Conservation (phyloP, 257 asterid species). For the Ilex asprella region DNA sequence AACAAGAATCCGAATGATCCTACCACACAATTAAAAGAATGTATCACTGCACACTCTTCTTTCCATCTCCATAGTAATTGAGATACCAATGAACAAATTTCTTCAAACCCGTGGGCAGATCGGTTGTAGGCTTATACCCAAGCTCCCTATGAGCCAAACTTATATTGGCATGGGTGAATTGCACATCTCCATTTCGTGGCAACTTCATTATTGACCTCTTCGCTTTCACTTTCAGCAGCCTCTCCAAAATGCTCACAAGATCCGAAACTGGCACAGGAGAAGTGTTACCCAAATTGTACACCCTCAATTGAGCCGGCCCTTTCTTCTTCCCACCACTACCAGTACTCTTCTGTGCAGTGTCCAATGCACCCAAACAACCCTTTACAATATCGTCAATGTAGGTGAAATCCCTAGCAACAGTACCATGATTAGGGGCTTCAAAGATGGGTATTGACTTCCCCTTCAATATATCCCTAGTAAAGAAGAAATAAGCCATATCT, state of each 20-base stretch:
- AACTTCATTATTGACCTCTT: constrained; percentile 48
- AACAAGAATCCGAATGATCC: constrained; percentile 25
- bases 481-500: constrained; percentile 63
- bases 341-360: constrained; percentile 56
- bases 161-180: constrained; percentile 57
- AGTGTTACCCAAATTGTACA: constrained; percentile 49
- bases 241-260: constrained; percentile 58
- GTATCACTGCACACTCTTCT: constrained; percentile 40
- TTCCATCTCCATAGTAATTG: constrained; percentile 48
- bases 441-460: constrained; percentile 52
- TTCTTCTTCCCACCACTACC: constrained; percentile 66
- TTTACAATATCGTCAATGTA: constrained; percentile 57
- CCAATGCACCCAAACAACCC: constrained; percentile 57
- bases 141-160: constrained; percentile 48
- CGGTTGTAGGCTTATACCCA: constrained; percentile 51
- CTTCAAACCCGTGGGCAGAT: constrained; percentile 51
- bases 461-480: constrained; percentile 46
- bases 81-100: constrained; percentile 55
- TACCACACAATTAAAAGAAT: constrained; percentile 19
- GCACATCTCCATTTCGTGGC: constrained; percentile 67
- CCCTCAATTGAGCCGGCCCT: constrained; percentile 49
- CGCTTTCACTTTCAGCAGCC: constrained; percentile 50
- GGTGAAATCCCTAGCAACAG: constrained; percentile 59
- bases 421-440: constrained; percentile 52
- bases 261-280: constrained; percentile 57